Evolutionary conservation across 148 eudicot species (phyloP).

Genomic region (Spergularia bocconei): DNA sequence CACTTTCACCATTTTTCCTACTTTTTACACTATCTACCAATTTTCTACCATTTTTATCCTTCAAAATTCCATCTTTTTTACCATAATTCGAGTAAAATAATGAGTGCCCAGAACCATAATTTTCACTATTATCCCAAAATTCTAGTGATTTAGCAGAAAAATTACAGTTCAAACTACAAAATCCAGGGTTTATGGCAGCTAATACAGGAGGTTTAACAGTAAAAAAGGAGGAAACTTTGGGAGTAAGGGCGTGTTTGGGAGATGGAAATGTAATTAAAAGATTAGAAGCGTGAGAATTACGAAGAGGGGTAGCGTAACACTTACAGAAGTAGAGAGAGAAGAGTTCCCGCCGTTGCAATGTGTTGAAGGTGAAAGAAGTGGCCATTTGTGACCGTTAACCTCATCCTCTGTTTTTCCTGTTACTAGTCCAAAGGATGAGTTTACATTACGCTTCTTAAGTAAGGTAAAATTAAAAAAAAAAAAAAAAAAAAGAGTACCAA

Average conservation of each 20-base stretch:
- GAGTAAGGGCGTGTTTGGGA: conserved; percentile 31
- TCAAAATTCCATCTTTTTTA: not conserved
- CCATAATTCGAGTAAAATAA: conserved; percentile 10
- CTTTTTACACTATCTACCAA: conserved; percentile 7
- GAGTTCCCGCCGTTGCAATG: conserved; percentile 43
- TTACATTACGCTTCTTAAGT: not conserved
- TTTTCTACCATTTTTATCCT: conserved; percentile 1
- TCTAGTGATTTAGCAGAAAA: conserved; percentile 19
- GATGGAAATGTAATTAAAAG: conserved; percentile 29
- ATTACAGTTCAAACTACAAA: conserved; percentile 21
- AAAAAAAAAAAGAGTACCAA: not conserved
- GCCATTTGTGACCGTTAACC: conserved; percentile 73
- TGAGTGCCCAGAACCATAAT: conserved; percentile 17
- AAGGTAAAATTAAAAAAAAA: not conserved
- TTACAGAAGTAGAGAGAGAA: conserved; percentile 44
- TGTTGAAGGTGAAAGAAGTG: conserved; percentile 41
- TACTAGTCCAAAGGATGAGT: not conserved
- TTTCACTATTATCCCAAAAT: not conserved
- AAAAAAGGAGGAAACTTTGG: conserved; percentile 32
- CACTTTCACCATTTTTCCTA: conserved; percentile 10
- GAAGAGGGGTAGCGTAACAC: conserved; percentile 36
- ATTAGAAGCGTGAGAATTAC: conserved; percentile 31
- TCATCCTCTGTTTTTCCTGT: not conserved
- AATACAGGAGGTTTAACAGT: conserved; percentile 19
- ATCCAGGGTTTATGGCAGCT: conserved; percentile 20